Base-by-base conservation (phyloP, 495 filamentous ascomycete species). In the Copromyces sp. region DNA sequence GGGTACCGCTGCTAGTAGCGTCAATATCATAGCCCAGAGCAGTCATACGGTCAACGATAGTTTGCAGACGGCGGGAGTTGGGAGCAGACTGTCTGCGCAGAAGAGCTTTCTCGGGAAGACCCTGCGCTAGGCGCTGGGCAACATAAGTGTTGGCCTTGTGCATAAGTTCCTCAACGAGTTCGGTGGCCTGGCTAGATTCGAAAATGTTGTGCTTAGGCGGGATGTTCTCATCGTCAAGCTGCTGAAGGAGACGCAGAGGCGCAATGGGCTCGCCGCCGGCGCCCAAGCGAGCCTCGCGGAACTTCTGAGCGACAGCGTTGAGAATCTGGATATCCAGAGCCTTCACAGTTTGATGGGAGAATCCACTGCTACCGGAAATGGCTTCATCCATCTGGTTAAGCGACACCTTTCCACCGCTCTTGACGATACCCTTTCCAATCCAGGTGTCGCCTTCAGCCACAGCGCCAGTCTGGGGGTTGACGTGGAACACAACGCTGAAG, bases 191-290 rank as follows among this genome's bases (percentile, higher is more conserved):
- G 32, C 92, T 93, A 29, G 92, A 93, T 79, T 97, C 91, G 78
- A 98, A 98, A 71, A 99, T 93, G 83, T 98, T 99, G 77, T 93
- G 89, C 82, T 95, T 94, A 35, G 98, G 93, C 0, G 95, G 95
- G 42, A 98, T 93, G 79, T 98, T 98, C 85, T 99, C 95, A 75
- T 99, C 95, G 77, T 99, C 96, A n/a, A 98, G 88, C 80, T 95
- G 92, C 79, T 97, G 92, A 45, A 98, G 83, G 41, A 99, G 87
- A 59, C 95, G 92, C 69, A 98, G 88, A 68, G 94, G 89, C 24
- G 94, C 92, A 73, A 97, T 92, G 9, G 91, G 87, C 40, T 90
- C 87, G 35, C 89, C 88, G 32, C 90, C 90, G 70, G 93, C 90
- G 68, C 92, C 92, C 74, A 95, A 91, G 61, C 95, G 89, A 8